Evolutionary conservation across 1,139 yeast species (phyloP).

Genomic region (Torulaspora globosa): DNA sequence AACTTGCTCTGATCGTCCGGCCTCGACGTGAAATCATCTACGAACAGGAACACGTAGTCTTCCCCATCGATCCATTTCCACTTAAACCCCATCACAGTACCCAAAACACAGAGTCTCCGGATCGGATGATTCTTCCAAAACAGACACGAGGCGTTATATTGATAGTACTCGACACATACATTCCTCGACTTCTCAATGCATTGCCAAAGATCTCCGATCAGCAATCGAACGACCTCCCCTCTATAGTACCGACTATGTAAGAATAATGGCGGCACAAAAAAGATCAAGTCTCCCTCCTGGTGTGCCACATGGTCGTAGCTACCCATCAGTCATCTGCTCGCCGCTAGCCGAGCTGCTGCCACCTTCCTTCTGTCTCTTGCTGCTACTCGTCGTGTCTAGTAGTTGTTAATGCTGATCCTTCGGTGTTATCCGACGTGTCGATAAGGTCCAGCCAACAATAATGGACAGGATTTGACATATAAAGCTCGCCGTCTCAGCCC

Average conservation of each 20-base stretch:
- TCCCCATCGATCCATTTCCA: conserved; percentile 18
- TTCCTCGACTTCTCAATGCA: conserved; percentile 9
- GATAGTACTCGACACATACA: conserved; percentile 11
- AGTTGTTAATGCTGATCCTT: not conserved
- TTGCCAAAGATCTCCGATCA: conserved; percentile 11
- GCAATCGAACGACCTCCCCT: conserved; percentile 8
- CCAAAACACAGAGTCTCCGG: conserved; percentile 19
- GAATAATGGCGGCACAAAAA: conserved; percentile 18
- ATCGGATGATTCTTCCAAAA: conserved; percentile 30
- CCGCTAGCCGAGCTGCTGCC: not conserved
- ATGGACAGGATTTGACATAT: not conserved
- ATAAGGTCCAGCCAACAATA: not conserved
- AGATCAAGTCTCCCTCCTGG: conserved; percentile 13
- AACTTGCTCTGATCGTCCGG: conserved; percentile 1
- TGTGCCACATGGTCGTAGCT: conserved; percentile 20
- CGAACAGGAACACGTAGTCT: conserved; percentile 22
- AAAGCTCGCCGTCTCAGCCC: not conserved
- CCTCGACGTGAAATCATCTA: conserved; percentile 27
- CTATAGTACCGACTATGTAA: conserved; percentile 9
- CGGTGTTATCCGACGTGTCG: conserved; percentile 6
- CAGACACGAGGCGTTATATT: conserved; percentile 10
- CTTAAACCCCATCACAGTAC: conserved; percentile 23
- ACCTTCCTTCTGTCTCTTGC: not conserved
- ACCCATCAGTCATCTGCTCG: conserved; percentile 7
- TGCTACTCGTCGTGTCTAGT: not conserved